Evolutionary conservation across 1,284 basidiomycete genomes (phyloP), one percentile per base, ranked within the genome.

Genomic region (Rugosomyces carneus): DNA sequence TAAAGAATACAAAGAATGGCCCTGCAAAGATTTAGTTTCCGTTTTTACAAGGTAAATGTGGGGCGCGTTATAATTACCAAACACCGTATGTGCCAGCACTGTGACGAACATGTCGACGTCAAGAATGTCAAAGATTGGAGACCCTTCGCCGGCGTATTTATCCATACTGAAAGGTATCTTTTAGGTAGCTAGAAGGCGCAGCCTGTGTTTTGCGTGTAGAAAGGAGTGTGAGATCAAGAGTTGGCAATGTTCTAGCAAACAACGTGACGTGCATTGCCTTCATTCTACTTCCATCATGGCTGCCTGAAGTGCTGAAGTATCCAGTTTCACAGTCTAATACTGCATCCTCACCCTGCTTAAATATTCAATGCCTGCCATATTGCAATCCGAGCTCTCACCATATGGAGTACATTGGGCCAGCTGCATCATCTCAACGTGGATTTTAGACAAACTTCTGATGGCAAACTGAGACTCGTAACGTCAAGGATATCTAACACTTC

Each of bases 1-100:
- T 69, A 51, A 90, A 81, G 63, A 77, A 76, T 5, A 84, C 70
- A 64, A 93, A 92, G 69, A 89, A 85, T 11, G 90, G 89, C 53
- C 86, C 88, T 89, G 27, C 48, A 55, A 39, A 54, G 50, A 10
- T 38, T 47, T 34, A 42, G 15, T 40, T 5, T 47, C 5, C 18
- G 18, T 9, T 20, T 13, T 7, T 15, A 23, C 15, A 13, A 37
- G n/a, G n/a, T n/a, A n/a, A 19, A 37, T 37, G 19, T 34, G 31
- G 37, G 32, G 26, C 15, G 47, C 4, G 8, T n/a, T n/a, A n/a
- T n/a, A 24, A 24, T 63, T 49, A 87, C 88, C 88, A 70, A 93
- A 86, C 24, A 73, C 68, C 0, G 89, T 93, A 58, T 88, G 78
- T 35, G 71, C 66, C 42, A 91, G 68, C 44, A 90, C 84, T 66